phyloP scores from a whole-genome alignment of 2,329 filamentous ascomycete genomes.

The Metarhizium sp. region DNA sequence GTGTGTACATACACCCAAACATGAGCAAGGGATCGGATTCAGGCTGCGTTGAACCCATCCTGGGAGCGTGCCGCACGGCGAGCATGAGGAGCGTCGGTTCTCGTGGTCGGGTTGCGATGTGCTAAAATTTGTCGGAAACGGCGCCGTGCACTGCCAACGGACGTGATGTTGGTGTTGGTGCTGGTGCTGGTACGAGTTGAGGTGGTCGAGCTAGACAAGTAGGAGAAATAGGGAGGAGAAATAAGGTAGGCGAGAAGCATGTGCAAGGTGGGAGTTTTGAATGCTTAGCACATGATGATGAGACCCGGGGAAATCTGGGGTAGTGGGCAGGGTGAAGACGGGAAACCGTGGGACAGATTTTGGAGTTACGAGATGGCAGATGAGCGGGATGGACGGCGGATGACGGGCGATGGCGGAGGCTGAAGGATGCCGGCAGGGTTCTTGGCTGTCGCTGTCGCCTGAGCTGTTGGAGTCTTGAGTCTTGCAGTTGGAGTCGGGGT shows the following conservation, averaged over 20 bases:
- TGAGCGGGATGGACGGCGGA: neutral
- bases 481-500: neutral
- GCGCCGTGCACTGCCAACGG: neutral
- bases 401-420: neutral
- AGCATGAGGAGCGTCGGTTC: constrained; percentile 42
- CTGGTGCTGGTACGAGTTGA: neutral
- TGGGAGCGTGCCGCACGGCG: constrained; percentile 41
- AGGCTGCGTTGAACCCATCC: constrained; percentile 51
- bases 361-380: neutral
- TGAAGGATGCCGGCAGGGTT: neutral
- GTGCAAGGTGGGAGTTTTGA: neutral
- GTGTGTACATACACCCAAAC: constrained; percentile 55
- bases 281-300: constrained; percentile 8
- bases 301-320: constrained; percentile 13
- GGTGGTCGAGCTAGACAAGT: neutral
- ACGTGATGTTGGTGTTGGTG: neutral
- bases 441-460: too few species aligned
- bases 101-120: constrained; percentile 2
- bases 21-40: constrained; percentile 43
- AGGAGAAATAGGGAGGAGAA: neutral
- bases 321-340: constrained; percentile 9
- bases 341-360: constrained; percentile 5
- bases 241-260: neutral
- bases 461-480: neutral
- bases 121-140: neutral